Percentiles rank a stretch among this genome's conserved stretches.
These are phyloP conservation scores for Aspergillus glaucus DNA, from an alignment of 2,329 filamentous ascomycete species.

Conservation along the genomic window DNA sequence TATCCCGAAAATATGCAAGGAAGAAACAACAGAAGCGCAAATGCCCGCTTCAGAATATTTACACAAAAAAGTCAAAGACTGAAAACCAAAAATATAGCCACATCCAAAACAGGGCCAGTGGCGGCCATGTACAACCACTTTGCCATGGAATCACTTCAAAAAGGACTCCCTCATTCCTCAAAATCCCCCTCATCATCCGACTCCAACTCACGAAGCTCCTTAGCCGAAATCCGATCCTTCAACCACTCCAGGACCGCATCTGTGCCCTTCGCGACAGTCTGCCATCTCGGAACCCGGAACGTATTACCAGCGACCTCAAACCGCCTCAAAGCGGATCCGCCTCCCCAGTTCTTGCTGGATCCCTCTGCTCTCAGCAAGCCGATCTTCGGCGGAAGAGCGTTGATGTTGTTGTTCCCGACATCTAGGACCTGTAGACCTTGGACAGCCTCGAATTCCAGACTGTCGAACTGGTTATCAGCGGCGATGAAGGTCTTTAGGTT, in stretches of 20 bases:
- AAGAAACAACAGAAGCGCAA: conserved; percentile 5
- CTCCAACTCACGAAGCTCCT: conserved; percentile 36
- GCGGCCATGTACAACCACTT: too few relatives aligned
- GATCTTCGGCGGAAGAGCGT: conserved; percentile 70
- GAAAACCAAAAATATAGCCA: conserved; percentile 1
- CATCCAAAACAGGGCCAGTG: not conserved
- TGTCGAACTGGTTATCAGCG: conserved; percentile 71
- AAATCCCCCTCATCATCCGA: conserved; percentile 15
- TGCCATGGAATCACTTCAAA: too few relatives aligned
- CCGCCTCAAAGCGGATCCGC: conserved; percentile 51
- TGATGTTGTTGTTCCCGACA: conserved; percentile 78
- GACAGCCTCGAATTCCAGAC: conserved; percentile 66
- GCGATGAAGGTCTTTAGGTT: conserved; percentile 63
- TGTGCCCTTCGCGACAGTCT: conserved; percentile 78
- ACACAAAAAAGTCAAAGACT: not conserved
- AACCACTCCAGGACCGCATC: conserved; percentile 78
- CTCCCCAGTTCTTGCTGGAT: conserved; percentile 28
- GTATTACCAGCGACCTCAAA: conserved; percentile 78
- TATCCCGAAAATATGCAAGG: conserved; percentile 2
- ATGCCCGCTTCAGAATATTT: not conserved
- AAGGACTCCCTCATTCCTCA: conserved; percentile 2
- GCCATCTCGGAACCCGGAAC: conserved; percentile 81
- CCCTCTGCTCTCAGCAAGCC: conserved; percentile 64
- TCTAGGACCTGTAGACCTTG: conserved; percentile 70
- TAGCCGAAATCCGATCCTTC: conserved; percentile 63